Conservation (phyloP, 345 rosid species). For the Pugionium cornutum region DNA sequence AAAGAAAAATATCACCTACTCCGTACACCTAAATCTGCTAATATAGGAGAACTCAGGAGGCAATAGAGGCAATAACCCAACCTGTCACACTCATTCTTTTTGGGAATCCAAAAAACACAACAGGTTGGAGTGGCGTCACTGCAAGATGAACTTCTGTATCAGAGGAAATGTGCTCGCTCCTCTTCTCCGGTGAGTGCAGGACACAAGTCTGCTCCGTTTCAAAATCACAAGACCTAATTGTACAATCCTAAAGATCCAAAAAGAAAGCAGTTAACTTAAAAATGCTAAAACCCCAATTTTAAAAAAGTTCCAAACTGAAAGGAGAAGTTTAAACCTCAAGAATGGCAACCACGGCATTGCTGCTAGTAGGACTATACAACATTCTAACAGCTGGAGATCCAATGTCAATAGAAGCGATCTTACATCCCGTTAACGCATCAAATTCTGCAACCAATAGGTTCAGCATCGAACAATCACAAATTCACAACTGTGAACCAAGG, state of each 20-base stretch:
- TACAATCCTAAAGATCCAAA: constrained; percentile 71
- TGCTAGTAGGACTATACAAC: constrained; percentile 78
- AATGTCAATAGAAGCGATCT: constrained; percentile 71
- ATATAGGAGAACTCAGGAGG: background rate
- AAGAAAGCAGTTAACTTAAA: background rate
- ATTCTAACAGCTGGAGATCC: constrained; percentile 84
- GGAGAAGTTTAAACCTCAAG: constrained; percentile 55
- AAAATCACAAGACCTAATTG: constrained; percentile 90
- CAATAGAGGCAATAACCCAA: constrained; percentile 20
- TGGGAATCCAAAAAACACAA: constrained; percentile 94
- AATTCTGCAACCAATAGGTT: constrained; percentile 54
- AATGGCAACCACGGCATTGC: constrained; percentile 81
- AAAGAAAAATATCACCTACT: constrained; percentile 12
- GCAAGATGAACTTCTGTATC: constrained; percentile 95
- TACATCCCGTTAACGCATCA: constrained; percentile 92
- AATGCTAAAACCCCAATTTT: background rate
- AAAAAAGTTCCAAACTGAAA: background rate
- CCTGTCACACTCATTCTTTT: constrained; percentile 96
- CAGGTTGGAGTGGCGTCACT: constrained; percentile 90
- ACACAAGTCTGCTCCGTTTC: constrained; percentile 92
- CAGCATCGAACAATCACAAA: constrained; percentile 13
- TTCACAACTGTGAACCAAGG: background rate
- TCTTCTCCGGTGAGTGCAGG: constrained; percentile 93
- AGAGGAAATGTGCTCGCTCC: constrained; percentile 65
- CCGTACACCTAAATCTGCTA: background rate